Evolutionary conservation across 75 land plant species (phyloP).

Genomic region (Selaginella moellendorffii): DNA sequence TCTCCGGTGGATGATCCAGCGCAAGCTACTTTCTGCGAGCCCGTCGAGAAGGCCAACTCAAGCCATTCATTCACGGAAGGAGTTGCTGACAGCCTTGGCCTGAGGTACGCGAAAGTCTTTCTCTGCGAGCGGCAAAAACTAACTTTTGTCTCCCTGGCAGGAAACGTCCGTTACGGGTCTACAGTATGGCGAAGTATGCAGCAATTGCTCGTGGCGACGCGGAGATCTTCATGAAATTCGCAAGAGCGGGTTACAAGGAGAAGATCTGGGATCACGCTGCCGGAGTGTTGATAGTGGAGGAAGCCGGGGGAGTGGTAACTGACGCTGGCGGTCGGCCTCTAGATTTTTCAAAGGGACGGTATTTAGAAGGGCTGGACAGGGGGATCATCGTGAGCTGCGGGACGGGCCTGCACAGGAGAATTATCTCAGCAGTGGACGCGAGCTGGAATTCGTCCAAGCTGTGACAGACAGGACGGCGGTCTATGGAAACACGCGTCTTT

Average conservation of each 20-base stretch:
- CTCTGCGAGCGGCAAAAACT: too few species aligned
- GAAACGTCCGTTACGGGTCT: conserved; percentile 67
- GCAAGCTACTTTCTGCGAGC: conserved; percentile 86
- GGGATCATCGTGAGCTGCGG: conserved; percentile 83
- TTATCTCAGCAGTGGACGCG: conserved; percentile 70
- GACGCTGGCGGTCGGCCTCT: conserved; percentile 79
- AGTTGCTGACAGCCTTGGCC: conserved; percentile 66
- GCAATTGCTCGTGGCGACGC: conserved; percentile 96
- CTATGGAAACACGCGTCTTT: too few species aligned
- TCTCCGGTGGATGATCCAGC: conserved; percentile 66
- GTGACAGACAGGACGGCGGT: too few species aligned
- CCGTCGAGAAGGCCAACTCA: conserved; percentile 82
- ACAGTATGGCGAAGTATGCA: conserved; percentile 96
- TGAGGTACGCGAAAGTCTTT: conserved; percentile 60
- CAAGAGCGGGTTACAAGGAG: conserved; percentile 81
- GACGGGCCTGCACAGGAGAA: conserved; percentile 45
- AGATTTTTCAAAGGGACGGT: conserved; percentile 77
- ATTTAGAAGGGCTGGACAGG: conserved; percentile 74
- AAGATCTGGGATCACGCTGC: conserved; percentile 99
- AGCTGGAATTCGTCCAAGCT: conserved; percentile 82
- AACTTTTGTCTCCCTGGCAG: too few species aligned
- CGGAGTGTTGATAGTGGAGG: conserved; percentile 74
- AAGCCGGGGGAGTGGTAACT: conserved; percentile 96
- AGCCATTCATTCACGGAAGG: conserved; percentile 89
- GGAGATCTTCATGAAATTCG: conserved; percentile 92